Conservation (phyloP, 1,284 basidiomycete species). For the Trichosporon sp. region DNA sequence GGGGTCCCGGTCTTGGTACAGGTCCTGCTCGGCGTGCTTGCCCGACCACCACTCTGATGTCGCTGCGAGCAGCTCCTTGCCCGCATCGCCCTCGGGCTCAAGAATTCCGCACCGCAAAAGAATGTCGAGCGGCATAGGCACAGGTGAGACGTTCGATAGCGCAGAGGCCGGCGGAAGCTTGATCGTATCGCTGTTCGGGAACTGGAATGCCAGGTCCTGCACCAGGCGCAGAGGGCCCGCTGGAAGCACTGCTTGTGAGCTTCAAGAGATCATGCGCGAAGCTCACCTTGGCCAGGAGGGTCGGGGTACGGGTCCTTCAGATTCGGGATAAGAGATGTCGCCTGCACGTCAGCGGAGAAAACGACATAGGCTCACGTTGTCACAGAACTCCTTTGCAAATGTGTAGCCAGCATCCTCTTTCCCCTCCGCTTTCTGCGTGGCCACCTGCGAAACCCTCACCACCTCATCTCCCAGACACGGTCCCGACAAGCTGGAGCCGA, state of each 20-base stretch:
- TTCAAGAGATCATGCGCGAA: background rate
- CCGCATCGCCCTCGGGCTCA: conserved; percentile 1
- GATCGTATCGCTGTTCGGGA: conserved; percentile 7
- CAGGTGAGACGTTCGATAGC: conserved; percentile 24
- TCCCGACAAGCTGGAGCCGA: conserved; percentile 16
- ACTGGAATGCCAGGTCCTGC: conserved; percentile 27
- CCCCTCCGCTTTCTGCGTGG: conserved; percentile 1
- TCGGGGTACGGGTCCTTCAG: conserved; percentile 13
- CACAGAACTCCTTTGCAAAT: conserved; percentile 22
- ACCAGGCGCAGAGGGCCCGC: conserved; percentile 25
- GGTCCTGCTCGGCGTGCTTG: conserved; percentile 3
- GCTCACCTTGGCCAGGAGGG: conserved; percentile 13
- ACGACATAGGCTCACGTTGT: conserved; percentile 15
- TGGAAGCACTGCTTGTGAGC: conserved; percentile 23
- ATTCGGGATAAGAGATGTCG: conserved; percentile 10
- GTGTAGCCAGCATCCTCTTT: conserved; percentile 7
- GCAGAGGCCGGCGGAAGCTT: conserved; percentile 14
- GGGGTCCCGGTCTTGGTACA: conserved; percentile 1
- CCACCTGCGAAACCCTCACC: conserved; percentile 6
- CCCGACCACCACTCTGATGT: conserved; percentile 17
- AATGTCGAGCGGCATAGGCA: conserved; percentile 24
- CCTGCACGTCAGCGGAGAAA: conserved; percentile 6
- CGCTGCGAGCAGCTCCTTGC: conserved; percentile 4
- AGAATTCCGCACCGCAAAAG: conserved; percentile 25
- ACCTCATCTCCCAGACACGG: conserved; percentile 30